Conservation (phyloP, 371 early-diverging fungal species). For the Entomophthora muscae region DNA sequence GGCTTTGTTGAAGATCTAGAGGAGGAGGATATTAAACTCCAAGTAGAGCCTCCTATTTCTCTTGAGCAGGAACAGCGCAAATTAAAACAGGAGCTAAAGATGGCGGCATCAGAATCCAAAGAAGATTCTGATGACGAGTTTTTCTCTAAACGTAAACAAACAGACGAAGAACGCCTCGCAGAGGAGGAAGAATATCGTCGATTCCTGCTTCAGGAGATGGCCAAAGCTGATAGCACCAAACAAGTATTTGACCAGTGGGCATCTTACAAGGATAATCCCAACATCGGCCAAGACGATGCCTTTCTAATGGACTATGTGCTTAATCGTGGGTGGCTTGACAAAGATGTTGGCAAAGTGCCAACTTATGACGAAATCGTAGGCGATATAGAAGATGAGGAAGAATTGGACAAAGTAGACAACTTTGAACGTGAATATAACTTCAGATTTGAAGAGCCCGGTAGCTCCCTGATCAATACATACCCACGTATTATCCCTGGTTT, state of each 20-base stretch:
- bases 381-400: constrained; percentile 43
- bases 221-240: not conserved
- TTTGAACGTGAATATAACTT: constrained; percentile 86
- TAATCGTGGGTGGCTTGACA: constrained; percentile 88
- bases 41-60: constrained; percentile 22
- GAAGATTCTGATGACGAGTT: constrained; percentile 48
- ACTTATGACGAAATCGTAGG: constrained; percentile 46
- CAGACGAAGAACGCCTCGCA: constrained; percentile 42
- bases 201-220: constrained; percentile 66
- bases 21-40: constrained; percentile 15
- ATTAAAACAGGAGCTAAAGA: constrained; percentile 54
- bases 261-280: constrained; percentile 29
- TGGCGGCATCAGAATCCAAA: constrained; percentile 21
- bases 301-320: constrained; percentile 83
- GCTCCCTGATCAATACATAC: constrained; percentile 15
- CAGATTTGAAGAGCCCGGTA: constrained; percentile 53
- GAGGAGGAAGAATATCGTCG: constrained; percentile 72
- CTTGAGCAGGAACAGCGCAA: constrained; percentile 68
- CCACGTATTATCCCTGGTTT: constrained; percentile 60
- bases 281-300: constrained; percentile 43
- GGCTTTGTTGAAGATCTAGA: constrained; percentile 41
- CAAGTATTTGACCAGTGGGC: constrained; percentile 40
- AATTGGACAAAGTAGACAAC: constrained; percentile 54
- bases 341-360: constrained; percentile 29
- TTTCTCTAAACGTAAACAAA: constrained; percentile 48